A percentile compares a stretch with the other conserved stretches of the same genome.
Evolutionary conservation across 495 filamentous ascomycete genomes (phyloP).

Genomic region (Clohesyomyces aquaticus): DNA sequence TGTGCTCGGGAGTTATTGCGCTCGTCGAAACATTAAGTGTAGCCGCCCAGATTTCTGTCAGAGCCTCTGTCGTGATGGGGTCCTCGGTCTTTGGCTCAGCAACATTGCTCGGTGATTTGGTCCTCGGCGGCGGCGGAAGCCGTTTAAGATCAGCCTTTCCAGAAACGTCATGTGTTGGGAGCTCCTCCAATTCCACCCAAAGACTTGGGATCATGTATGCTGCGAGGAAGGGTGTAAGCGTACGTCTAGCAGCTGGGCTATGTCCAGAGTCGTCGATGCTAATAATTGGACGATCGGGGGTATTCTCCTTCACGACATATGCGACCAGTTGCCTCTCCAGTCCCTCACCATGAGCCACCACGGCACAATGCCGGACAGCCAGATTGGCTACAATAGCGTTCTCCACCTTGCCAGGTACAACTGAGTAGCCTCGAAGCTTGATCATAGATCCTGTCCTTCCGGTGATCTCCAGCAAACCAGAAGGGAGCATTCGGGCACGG

Average conservation of each 20-base stretch:
- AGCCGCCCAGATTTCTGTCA: conserved; percentile 64
- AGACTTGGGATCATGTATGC: conserved; percentile 73
- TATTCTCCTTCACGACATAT: conserved; percentile 63
- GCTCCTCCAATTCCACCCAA: conserved; percentile 63
- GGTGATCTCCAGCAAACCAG: conserved; percentile 45
- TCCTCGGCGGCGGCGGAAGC: conserved; percentile 58
- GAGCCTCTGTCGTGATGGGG: conserved; percentile 58
- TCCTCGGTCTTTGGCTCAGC: conserved; percentile 50
- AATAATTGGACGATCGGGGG: conserved; percentile 56
- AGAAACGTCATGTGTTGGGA: conserved; percentile 68
- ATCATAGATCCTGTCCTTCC: conserved; percentile 47
- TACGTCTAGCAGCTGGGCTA: conserved; percentile 60
- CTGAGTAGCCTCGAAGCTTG: conserved; percentile 46
- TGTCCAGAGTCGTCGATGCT: conserved; percentile 63
- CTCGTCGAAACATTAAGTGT: conserved; percentile 59
- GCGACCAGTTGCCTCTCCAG: conserved; percentile 67
- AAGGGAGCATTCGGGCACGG: conserved; percentile 44
- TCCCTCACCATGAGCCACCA: conserved; percentile 66
- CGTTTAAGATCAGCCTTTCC: conserved; percentile 69
- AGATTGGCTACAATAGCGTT: conserved; percentile 63
- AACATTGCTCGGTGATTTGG: conserved; percentile 45
- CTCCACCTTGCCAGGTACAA: conserved; percentile 54
- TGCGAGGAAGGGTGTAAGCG: conserved; percentile 60
- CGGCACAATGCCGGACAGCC: conserved; percentile 62
- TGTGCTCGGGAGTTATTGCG: conserved; percentile 62